These are phyloP conservation scores for Gamarada debralockiae DNA, from an alignment of 495 filamentous ascomycete species.

Conservation along the genomic window DNA sequence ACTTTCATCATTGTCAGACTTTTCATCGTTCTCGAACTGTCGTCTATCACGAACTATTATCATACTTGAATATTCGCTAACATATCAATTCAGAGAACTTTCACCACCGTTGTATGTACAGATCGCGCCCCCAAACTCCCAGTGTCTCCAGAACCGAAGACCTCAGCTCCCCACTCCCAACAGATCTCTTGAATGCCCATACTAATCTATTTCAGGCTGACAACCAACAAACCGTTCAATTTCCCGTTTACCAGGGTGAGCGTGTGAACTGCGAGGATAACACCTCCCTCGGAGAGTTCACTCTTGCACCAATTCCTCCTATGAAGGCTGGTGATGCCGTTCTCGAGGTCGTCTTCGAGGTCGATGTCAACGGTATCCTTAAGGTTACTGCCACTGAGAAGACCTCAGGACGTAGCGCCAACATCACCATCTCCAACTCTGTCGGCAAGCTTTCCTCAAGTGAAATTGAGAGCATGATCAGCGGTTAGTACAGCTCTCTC, in stretches of 20 bases:
- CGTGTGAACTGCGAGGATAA: constrained; percentile 99
- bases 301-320: constrained; percentile 89
- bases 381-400: constrained; percentile 99
- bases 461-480: constrained; percentile 98
- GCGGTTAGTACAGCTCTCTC: constrained; percentile 49
- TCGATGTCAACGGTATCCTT: constrained; percentile 99
- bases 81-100: constrained; percentile 49
- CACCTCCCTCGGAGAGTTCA: constrained; percentile 98
- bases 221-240: constrained; percentile 91
- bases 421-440: constrained; percentile 99
- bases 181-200: not conserved
- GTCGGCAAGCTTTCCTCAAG: constrained; percentile 93
- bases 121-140: too few relatives aligned
- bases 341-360: constrained; percentile 97
- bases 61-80: constrained; percentile 12
- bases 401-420: constrained; percentile 94
- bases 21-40: too few relatives aligned
- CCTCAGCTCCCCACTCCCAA: not conserved
- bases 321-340: constrained; percentile 98
- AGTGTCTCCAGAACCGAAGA: too few relatives aligned
- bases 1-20: constrained; percentile 3
- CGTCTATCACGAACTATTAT: too few relatives aligned
- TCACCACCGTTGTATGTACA: constrained; percentile 97
- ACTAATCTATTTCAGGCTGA: not conserved
- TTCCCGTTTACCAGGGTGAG: constrained; percentile 98